Percentiles rank a stretch among this genome's conserved stretches.
Evolutionary conservation across 2,329 filamentous ascomycete genomes (phyloP).

Genomic region (Fusarium sp.): DNA sequence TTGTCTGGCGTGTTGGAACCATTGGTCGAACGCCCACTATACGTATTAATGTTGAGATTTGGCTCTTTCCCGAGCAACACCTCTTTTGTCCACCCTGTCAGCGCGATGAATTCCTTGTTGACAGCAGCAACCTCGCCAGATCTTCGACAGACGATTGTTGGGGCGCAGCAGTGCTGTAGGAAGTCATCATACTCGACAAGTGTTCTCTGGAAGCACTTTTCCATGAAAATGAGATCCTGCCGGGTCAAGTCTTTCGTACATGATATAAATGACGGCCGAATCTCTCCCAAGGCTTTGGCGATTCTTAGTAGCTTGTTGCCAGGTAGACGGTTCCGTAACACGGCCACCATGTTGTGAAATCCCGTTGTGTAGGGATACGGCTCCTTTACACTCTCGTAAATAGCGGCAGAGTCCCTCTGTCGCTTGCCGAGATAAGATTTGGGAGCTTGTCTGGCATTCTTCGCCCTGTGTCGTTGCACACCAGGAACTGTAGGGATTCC

Average conservation of each 20-base stretch:
- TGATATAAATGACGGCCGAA: conserved; percentile 92
- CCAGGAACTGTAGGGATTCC: conserved; percentile 46
- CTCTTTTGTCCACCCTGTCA: conserved; percentile 94
- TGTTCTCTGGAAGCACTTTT: conserved; percentile 94
- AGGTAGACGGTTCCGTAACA: conserved; percentile 83
- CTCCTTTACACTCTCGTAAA: conserved; percentile 90
- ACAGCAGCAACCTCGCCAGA: conserved; percentile 96
- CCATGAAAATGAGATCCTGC: conserved; percentile 95
- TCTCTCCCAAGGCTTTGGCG: conserved; percentile 87
- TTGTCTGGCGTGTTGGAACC: conserved; percentile 54
- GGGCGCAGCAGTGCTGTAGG: conserved; percentile 87
- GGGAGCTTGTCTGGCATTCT: conserved; percentile 56
- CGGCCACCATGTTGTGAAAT: conserved; percentile 88
- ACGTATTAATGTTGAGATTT: conserved; percentile 86
- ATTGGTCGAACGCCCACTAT: conserved; percentile 56
- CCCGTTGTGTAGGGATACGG: conserved; percentile 92
- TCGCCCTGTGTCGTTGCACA: conserved; percentile 58
- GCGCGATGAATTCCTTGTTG: conserved; percentile 95
- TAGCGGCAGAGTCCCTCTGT: conserved; percentile 80
- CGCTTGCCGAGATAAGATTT: conserved; percentile 70
- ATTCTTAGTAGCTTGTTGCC: conserved; percentile 83
- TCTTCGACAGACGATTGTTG: conserved; percentile 90
- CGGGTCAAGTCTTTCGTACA: conserved; percentile 89
- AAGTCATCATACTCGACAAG: conserved; percentile 95
- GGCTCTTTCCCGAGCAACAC: conserved; percentile 88